phyloP scores from a whole-genome alignment of 352 stramenopile genomes.

The Pythium dissotocum region DNA sequence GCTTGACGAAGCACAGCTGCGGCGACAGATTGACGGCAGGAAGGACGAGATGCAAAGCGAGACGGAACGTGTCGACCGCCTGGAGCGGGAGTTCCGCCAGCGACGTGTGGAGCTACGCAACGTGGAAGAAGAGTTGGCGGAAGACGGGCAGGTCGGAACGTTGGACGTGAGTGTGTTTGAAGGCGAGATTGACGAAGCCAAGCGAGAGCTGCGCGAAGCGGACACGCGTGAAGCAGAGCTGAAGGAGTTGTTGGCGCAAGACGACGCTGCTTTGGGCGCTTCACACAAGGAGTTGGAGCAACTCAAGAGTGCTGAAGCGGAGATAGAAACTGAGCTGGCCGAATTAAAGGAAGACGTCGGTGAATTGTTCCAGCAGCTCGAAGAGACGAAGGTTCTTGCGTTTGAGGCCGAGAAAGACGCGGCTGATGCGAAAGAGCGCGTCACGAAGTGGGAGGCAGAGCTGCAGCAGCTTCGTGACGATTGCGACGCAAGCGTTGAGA shows the following conservation, averaged over 20 bases:
- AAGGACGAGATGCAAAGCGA: constrained; percentile 37
- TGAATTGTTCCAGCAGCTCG: constrained; percentile 69
- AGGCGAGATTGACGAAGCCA: constrained; percentile 52
- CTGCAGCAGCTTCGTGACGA: constrained; percentile 50
- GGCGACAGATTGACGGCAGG: constrained; percentile 47
- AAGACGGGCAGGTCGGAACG: constrained; percentile 57
- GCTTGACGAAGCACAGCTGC: constrained; percentile 48
- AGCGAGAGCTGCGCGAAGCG: constrained; percentile 45
- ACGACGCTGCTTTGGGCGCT: constrained; percentile 66
- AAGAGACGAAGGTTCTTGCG: constrained; percentile 68
- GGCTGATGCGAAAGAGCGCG: constrained; percentile 39
- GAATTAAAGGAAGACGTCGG: constrained; percentile 64
- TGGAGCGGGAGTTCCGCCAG: constrained; percentile 59
- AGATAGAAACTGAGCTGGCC: constrained; percentile 46
- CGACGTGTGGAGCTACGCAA: constrained; percentile 50
- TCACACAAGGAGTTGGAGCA: constrained; percentile 58
- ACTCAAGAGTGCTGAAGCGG: constrained; percentile 43
- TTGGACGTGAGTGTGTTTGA: constrained; percentile 76
- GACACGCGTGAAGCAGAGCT: constrained; percentile 47
- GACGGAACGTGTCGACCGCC: constrained; percentile 51
- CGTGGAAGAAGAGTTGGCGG: constrained; percentile 69
- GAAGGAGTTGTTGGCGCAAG: constrained; percentile 52
- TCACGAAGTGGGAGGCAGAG: constrained; percentile 51
- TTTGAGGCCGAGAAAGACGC: constrained; percentile 62
- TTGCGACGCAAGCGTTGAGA: constrained; percentile 55